Base-by-base conservation (phyloP, 768 basidiomycete genomes). In the Termitomyces sp. region DNA sequence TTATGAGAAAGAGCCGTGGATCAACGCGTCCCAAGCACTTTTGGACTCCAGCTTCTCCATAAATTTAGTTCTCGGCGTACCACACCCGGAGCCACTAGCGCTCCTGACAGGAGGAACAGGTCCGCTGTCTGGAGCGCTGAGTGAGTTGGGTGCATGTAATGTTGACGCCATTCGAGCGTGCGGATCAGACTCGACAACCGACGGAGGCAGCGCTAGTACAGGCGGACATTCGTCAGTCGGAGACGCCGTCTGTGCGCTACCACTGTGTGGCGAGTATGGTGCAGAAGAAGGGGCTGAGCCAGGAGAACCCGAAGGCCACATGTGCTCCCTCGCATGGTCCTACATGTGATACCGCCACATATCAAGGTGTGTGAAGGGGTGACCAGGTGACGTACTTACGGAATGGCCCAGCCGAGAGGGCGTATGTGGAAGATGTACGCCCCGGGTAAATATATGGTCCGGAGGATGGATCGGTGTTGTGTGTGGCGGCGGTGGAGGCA, bases 1-100 rank as follows among this genome's bases (percentile, higher is more conserved):
- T 76, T 66, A 85, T n/a, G 84, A 79, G 66, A 83, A 86, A 35
- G 82, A 82, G 33, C 85, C 85, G 65, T 87, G 85, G 45, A 87
- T 82, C 57, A 87, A 70, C 2, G 84, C 84, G 59, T 87, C 85
- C 83, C 83, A 87, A 16, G 83, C 82, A 56, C 80, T 80, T 71
- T 86, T 84, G 26, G 75, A 75, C 67, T 83, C 80, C 57, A 87
- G 69, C 49, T 83, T 80, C 67, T 81, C 74, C 60, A 87, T 66
- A 62, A 85, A 81, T 65, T 76, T 81, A 52, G 77, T 71, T 52
- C 75, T 74, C 16, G 77, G 74, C 7, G 72, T 68, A 10, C 68
- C 68, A 24, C 60, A 65, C 33, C 68, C 68, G 24, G 65, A 65
- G 20, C 54, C 54, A 26, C 61, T 45, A 26, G 28, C 41, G 1